A percentile compares a stretch with the other conserved stretches of the same genome.
Conservation (phyloP, 2,329 filamentous ascomycete species). For the Trichoderma arundinaceum region DNA sequence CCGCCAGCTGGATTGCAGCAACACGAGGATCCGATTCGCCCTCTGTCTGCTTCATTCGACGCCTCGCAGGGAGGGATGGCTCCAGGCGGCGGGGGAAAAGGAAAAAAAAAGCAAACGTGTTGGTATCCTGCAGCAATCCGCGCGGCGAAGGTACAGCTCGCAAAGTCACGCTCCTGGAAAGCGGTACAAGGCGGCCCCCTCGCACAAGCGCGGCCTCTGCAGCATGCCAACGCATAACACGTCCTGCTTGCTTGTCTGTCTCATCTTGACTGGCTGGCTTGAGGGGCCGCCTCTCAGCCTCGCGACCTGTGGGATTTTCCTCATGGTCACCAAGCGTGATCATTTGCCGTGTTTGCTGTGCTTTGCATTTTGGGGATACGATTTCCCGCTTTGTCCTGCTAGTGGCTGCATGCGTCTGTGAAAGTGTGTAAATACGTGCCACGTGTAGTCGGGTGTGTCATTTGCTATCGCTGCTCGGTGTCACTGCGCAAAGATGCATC, state of each 20-base stretch:
- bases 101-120: conserved; percentile 6
- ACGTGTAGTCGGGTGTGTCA: not conserved
- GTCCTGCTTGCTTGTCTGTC: not conserved
- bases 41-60: not conserved
- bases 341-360: not conserved
- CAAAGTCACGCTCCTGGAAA: not conserved
- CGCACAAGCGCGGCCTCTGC: not conserved
- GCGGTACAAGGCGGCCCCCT: not conserved
- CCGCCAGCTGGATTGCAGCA: conserved; percentile 1
- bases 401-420: not conserved
- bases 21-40: conserved; percentile 12
- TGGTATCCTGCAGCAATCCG: conserved; percentile 2
- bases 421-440: not conserved
- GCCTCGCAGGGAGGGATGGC: not conserved
- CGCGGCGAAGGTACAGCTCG: not conserved
- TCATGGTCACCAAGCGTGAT: not conserved
- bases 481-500: not conserved
- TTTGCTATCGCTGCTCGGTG: not conserved
- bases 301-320: not conserved
- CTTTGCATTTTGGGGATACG: not conserved
- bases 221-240: conserved; percentile 4
- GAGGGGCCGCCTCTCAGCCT: not conserved
- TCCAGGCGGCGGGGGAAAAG: not conserved
- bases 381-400: not conserved
- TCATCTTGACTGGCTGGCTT: conserved; percentile 4